Evolutionary conservation across 495 filamentous ascomycete genomes (phyloP).

Genomic region (Monascus purpureus): DNA sequence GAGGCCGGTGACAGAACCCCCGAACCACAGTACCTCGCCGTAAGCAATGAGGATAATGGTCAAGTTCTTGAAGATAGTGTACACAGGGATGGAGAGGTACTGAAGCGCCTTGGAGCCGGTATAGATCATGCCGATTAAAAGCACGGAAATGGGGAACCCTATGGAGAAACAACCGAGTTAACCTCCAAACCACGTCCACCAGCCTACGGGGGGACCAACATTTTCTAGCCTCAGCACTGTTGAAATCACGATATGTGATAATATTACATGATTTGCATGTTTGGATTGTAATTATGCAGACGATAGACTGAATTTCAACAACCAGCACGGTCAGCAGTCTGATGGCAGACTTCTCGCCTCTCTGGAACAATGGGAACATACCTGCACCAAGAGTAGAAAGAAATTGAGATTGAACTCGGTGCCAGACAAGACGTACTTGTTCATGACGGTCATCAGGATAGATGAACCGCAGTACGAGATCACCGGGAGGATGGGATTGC

Average conservation of each 20-base stretch:
- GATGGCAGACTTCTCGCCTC: no score
- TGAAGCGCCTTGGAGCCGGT: slow-evolving; percentile 93
- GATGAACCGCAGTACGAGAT: slow-evolving; percentile 86
- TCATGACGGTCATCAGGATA: slow-evolving; percentile 97
- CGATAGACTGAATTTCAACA: slow-evolving; percentile 55
- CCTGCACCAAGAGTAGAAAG: slow-evolving; percentile 84
- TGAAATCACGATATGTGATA: slow-evolving; percentile 86
- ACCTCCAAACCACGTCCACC: no score
- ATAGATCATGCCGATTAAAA: slow-evolving; percentile 99
- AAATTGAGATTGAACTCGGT: slow-evolving; percentile 91
- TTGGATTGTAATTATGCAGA: slow-evolving; percentile 83
- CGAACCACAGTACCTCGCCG: slow-evolving; percentile 98
- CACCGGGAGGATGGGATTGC: slow-evolving; percentile 67
- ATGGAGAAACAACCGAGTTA: slow-evolving; percentile 2
- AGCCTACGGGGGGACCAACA: slow-evolving; percentile 40
- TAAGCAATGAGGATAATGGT: slow-evolving; percentile 98
- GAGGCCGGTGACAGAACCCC: slow-evolving; percentile 77
- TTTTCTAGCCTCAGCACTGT: slow-evolving; percentile 76
- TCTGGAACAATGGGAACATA: no score
- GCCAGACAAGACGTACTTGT: slow-evolving; percentile 95
- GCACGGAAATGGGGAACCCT: slow-evolving; percentile 97
- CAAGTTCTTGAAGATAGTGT: slow-evolving; percentile 99
- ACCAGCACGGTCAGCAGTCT: slow-evolving; percentile 5
- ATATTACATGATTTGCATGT: slow-evolving; percentile 67
- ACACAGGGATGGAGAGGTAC: slow-evolving; percentile 93